A percentile compares a stretch with the other conserved stretches of the same genome.
Conservation (phyloP, 1,139 yeast species). For the Diutina ranongensis region DNA sequence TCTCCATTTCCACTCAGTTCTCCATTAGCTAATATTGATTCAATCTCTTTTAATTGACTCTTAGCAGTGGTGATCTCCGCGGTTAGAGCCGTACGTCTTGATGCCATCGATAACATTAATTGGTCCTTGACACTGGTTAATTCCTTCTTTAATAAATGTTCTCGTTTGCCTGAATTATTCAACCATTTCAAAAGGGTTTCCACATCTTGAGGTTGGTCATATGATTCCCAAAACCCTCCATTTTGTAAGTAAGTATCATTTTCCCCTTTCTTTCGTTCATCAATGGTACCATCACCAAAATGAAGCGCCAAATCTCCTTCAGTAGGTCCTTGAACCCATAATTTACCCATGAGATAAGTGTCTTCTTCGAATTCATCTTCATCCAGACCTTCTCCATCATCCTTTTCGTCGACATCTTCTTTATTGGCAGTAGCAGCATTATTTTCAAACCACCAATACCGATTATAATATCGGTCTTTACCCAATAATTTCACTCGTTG, state of each 20-base stretch:
- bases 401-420: slow-evolving; percentile 22
- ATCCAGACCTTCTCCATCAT: slow-evolving; percentile 18
- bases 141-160: slow-evolving; percentile 56
- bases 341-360: slow-evolving; percentile 71
- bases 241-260: slow-evolving; percentile 39
- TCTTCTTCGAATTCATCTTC: slow-evolving; percentile 36
- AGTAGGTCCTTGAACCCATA: slow-evolving; percentile 93
- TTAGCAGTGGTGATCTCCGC: too few species aligned
- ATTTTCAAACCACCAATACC: slow-evolving; percentile 93
- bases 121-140: slow-evolving; percentile 40
- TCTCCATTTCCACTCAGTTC: slow-evolving; percentile 15
- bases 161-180: slow-evolving; percentile 69
- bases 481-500: slow-evolving; percentile 76
- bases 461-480: slow-evolving; percentile 68
- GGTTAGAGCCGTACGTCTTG: slow-evolving; percentile 44
- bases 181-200: slow-evolving; percentile 53
- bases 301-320: slow-evolving; percentile 42
- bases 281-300: slow-evolving; percentile 14
- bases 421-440: slow-evolving; percentile 58
- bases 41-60: slow-evolving; percentile 24
- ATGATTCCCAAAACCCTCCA: slow-evolving; percentile 57
- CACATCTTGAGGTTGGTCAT: slow-evolving; percentile 51
- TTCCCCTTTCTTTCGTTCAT: slow-evolving; percentile 21
- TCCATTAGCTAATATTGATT: slow-evolving; percentile 31
- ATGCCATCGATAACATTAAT: slow-evolving; percentile 43